A percentile compares a stretch with the other conserved stretches of the same genome.
Evolutionary conservation across 1,284 basidiomycete species (phyloP).

Genomic region (Boletus mariae): DNA sequence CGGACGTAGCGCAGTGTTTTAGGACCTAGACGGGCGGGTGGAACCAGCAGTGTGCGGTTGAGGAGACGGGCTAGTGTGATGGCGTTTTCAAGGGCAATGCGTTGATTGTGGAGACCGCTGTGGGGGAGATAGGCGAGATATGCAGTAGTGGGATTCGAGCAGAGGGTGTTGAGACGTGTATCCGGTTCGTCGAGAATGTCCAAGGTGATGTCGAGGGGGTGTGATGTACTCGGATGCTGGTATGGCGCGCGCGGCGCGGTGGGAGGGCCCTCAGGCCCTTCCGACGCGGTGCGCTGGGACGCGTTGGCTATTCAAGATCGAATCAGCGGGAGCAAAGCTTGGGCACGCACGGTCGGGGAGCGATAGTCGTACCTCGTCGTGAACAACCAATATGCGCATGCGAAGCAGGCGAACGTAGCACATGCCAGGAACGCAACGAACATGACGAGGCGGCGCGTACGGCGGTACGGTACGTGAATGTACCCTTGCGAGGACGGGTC

Average conservation of each 20-base stretch:
- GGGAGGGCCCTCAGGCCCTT: constrained; percentile 2
- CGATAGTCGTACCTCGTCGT: constrained; percentile 52
- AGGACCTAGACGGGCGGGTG: constrained; percentile 63
- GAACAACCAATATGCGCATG: constrained; percentile 60
- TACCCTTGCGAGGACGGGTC: constrained; percentile 5
- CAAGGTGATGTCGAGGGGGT: constrained; percentile 17
- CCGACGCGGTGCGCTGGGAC: constrained; percentile 14
- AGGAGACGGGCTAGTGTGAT: constrained; percentile 63
- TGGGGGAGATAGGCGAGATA: constrained; percentile 71
- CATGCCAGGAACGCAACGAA: constrained; percentile 47
- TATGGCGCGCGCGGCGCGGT: neutral
- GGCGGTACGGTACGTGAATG: constrained; percentile 21
- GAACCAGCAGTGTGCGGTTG: constrained; percentile 72
- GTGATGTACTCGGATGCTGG: neutral
- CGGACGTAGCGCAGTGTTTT: constrained; percentile 60
- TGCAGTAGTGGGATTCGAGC: constrained; percentile 30
- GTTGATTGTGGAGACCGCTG: constrained; percentile 80
- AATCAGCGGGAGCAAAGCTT: constrained; percentile 14
- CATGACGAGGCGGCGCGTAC: constrained; percentile 31
- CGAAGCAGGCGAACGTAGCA: constrained; percentile 51
- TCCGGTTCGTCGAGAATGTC: constrained; percentile 19
- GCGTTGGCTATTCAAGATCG: constrained; percentile 14
- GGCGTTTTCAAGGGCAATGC: constrained; percentile 79
- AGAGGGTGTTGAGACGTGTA: constrained; percentile 10
- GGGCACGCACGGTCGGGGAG: constrained; percentile 21